phyloP scores from a whole-genome alignment of 2,329 filamentous ascomycete genomes.

The Apiospora phragmitis region DNA sequence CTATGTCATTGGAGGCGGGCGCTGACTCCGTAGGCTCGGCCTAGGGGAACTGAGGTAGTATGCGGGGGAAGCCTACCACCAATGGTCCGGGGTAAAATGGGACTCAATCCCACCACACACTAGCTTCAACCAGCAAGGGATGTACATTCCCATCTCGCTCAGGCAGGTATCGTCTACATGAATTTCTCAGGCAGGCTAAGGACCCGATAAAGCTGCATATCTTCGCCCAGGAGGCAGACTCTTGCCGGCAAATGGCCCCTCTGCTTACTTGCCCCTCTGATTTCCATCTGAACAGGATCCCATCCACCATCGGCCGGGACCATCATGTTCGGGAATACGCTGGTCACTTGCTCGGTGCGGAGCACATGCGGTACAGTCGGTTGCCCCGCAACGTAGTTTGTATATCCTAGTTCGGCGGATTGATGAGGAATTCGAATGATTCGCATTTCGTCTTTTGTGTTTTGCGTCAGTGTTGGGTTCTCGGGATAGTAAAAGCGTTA shows the following conservation, averaged over 20 bases:
- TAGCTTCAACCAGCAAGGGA: background rate
- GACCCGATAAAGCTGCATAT: constrained; percentile 48
- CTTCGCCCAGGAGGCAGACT: constrained; percentile 51
- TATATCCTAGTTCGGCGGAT: constrained; percentile 37
- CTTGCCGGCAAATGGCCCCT: constrained; percentile 50
- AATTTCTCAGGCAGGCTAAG: constrained; percentile 42
- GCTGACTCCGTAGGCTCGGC: background rate
- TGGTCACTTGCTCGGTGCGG: constrained; percentile 30
- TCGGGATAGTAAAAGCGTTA: background rate
- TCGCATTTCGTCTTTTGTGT: constrained; percentile 23
- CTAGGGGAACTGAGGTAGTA: background rate
- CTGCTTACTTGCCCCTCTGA: constrained; percentile 43
- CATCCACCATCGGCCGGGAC: constrained; percentile 34
- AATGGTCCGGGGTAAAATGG: background rate
- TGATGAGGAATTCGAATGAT: constrained; percentile 39
- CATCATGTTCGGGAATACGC: constrained; percentile 27
- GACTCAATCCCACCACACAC: background rate
- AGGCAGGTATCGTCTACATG: background rate
- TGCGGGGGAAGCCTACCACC: background rate
- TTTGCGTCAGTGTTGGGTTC: background rate
- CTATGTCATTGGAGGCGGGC: constrained; percentile 1
- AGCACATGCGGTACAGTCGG: constrained; percentile 25
- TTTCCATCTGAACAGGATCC: constrained; percentile 51
- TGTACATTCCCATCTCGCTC: background rate
- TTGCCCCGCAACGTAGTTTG: constrained; percentile 30